phyloP scores from a whole-genome alignment of 2,329 filamentous ascomycete genomes.

The Pseudocercospora cruenta region DNA sequence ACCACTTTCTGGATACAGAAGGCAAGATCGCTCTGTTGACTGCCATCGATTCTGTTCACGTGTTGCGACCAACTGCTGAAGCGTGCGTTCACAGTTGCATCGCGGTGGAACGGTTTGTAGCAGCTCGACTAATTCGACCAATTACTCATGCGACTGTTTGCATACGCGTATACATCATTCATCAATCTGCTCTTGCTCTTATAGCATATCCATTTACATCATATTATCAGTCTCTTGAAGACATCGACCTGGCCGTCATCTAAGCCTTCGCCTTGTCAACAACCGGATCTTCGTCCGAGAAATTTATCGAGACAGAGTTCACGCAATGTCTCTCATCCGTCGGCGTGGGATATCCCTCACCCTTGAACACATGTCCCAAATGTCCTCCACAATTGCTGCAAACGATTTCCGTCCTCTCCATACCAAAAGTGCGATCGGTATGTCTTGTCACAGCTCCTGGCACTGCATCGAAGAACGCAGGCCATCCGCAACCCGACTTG shows the following conservation, averaged over 20 bases:
- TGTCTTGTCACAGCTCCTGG: slow-evolving; percentile 86
- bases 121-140: no score
- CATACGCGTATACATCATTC: background rate
- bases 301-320: slow-evolving; percentile 88
- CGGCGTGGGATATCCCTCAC: slow-evolving; percentile 79
- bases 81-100: background rate
- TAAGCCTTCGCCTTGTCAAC: slow-evolving; percentile 38
- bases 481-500: slow-evolving; percentile 95
- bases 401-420: slow-evolving; percentile 88
- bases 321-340: slow-evolving; percentile 98
- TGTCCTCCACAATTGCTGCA: slow-evolving; percentile 94
- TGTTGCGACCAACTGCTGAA: no score
- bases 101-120: background rate
- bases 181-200: background rate
- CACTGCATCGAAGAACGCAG: slow-evolving; percentile 94
- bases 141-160: no score
- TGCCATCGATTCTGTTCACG: no score
- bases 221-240: no score
- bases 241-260: no score
- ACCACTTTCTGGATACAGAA: no score
- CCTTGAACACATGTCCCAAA: slow-evolving; percentile 88
- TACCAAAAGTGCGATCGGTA: slow-evolving; percentile 75
- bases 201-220: background rate
- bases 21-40: no score
- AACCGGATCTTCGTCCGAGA: slow-evolving; percentile 66